A percentile compares a stretch with the other conserved stretches of the same genome.
Evolutionary conservation across 345 rosid species (phyloP).

Genomic region (Dimocarpus longan): DNA sequence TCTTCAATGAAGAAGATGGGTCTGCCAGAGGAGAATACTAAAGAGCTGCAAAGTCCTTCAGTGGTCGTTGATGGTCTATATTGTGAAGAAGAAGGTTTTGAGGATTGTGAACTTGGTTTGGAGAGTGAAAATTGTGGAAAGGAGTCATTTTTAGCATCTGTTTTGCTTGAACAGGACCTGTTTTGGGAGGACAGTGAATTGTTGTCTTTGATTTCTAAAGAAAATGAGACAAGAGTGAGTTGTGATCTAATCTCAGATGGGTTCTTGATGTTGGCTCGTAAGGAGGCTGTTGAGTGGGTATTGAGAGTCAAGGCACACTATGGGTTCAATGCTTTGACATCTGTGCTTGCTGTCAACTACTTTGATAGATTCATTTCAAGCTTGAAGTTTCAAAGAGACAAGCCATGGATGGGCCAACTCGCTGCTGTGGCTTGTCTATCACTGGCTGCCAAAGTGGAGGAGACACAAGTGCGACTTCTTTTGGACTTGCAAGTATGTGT

Average conservation of each 20-base stretch:
- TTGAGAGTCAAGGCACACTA: conserved; percentile 58
- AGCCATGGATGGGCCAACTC: conserved; percentile 95
- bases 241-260: conserved; percentile 39
- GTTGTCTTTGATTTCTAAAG: conserved; percentile 52
- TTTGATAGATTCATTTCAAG: conserved; percentile 80
- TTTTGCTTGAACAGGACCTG: conserved; percentile 50
- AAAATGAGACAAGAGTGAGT: conserved; percentile 49
- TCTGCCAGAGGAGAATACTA: conserved; percentile 47
- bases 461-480: conserved; percentile 78
- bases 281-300: conserved; percentile 75
- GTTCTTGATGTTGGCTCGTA: conserved; percentile 46
- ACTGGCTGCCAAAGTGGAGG: conserved; percentile 92
- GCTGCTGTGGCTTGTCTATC: conserved; percentile 88
- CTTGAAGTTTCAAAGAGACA: conserved; percentile 54
- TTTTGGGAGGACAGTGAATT: conserved; percentile 71
- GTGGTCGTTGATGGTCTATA: conserved; percentile 57
- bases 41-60: conserved; percentile 33
- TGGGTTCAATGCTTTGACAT: conserved; percentile 69
- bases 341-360: conserved; percentile 80
- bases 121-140: conserved; percentile 41
- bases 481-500: conserved; percentile 75
- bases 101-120: conserved; percentile 40
- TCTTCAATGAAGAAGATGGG: conserved; percentile 70
- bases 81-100: conserved; percentile 64
- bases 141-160: conserved; percentile 44